Percentiles rank a stretch among this genome's conserved stretches.
phyloP scores from a whole-genome alignment of 257 asterid genomes.

The Salvia rosmarinus region DNA sequence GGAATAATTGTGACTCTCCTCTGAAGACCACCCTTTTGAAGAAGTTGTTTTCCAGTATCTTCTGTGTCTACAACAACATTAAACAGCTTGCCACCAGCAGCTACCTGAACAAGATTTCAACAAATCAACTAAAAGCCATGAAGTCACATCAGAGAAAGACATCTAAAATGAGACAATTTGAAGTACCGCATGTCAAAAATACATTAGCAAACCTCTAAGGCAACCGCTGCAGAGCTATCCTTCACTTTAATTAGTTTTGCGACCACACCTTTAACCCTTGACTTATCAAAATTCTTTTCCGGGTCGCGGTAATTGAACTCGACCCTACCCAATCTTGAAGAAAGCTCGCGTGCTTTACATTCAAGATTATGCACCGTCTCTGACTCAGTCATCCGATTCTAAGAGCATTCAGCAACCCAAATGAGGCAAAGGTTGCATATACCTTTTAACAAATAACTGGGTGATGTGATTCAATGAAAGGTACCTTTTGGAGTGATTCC shows the following conservation, averaged over 20 bases:
- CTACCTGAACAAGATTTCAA: conserved; percentile 63
- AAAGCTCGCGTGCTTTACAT: conserved; percentile 70
- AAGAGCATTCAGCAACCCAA: conserved; percentile 33
- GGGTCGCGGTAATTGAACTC: conserved; percentile 81
- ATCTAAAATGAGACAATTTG: conserved; percentile 17
- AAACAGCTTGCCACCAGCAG: conserved; percentile 94
- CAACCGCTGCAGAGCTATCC: conserved; percentile 79
- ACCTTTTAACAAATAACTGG: conserved; percentile 19
- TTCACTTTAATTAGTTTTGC: conserved; percentile 92
- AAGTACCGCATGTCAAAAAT: conserved; percentile 21
- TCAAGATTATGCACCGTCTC: conserved; percentile 76
- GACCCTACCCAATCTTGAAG: conserved; percentile 75
- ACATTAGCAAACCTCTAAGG: conserved; percentile 72
- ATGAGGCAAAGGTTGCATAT: conserved; percentile 29
- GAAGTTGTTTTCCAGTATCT: conserved; percentile 83
- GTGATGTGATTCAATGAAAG: conserved; percentile 13
- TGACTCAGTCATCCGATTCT: conserved; percentile 75
- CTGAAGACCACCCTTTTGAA: conserved; percentile 80
- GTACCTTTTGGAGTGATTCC: conserved; percentile 86
- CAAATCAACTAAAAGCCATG: conserved; percentile 29
- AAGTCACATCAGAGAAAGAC: conserved; percentile 31
- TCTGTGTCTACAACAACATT: conserved; percentile 94
- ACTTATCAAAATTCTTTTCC: conserved; percentile 73
- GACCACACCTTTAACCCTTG: conserved; percentile 96
- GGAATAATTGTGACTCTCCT: conserved; percentile 96